Percentiles rank a stretch among this genome's conserved stretches.
Conservation (phyloP, 2,329 filamentous ascomycete species). For the Fusarium staphyleae region DNA sequence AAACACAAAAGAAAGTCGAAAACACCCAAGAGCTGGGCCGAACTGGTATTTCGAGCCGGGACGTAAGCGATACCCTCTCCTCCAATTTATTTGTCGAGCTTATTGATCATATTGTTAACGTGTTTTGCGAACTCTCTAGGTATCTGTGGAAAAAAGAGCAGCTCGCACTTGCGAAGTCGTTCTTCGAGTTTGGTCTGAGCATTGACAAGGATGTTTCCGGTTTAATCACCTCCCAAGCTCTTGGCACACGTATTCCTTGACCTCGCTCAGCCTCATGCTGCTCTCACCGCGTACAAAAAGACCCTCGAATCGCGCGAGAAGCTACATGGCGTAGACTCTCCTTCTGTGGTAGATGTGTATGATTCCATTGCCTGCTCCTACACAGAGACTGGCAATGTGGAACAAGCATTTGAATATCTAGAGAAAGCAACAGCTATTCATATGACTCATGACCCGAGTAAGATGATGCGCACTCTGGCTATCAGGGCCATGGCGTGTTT, state of each 20-base stretch:
- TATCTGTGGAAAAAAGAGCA: conserved; percentile 6
- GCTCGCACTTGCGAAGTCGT: neutral
- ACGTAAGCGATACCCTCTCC: neutral
- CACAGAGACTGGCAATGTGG: conserved; percentile 6
- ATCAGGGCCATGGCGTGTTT: conserved; percentile 2
- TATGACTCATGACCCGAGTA: conserved; percentile 2
- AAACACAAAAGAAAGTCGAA: conserved; percentile 1
- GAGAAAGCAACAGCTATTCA: conserved; percentile 4
- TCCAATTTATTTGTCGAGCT: neutral
- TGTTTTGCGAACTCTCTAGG: neutral
- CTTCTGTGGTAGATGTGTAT: conserved; percentile 5
- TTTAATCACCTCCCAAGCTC: conserved; percentile 1
- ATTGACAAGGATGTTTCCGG: neutral
- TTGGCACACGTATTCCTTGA: conserved; percentile 2
- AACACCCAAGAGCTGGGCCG: neutral
- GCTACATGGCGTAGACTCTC: neutral
- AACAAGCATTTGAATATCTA: conserved; percentile 3
- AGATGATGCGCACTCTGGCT: conserved; percentile 3
- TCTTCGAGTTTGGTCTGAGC: conserved; percentile 3
- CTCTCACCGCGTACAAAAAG: conserved; percentile 2
- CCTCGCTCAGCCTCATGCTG: neutral
- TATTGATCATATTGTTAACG: neutral
- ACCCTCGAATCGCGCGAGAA: conserved; percentile 3
- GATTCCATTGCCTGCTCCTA: conserved; percentile 4
- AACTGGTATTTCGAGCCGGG: conserved; percentile 2